Evolutionary conservation across 345 rosid species (phyloP).

Genomic region (Iberis pinnata): DNA sequence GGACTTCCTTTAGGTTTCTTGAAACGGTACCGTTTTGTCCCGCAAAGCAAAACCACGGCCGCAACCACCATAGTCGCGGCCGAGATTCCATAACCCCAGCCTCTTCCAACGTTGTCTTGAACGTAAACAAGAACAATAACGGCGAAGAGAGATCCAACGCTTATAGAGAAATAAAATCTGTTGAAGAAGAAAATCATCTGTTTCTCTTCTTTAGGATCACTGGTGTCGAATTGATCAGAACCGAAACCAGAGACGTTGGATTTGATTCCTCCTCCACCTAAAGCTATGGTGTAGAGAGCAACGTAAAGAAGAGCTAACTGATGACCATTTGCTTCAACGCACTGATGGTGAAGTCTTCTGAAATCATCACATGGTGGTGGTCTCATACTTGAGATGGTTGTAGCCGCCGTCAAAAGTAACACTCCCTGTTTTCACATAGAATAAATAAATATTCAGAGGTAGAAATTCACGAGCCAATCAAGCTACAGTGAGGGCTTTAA

Average conservation of each 20-base stretch:
- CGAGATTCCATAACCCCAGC: slow-evolving; percentile 86
- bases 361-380: slow-evolving; percentile 65
- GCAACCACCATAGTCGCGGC: slow-evolving; percentile 77
- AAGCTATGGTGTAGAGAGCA: slow-evolving; percentile 71
- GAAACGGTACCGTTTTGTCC: slow-evolving; percentile 60
- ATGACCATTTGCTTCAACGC: slow-evolving; percentile 59
- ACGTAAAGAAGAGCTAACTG: slow-evolving; percentile 68
- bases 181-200: slow-evolving; percentile 74
- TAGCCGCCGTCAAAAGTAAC: slow-evolving; percentile 49
- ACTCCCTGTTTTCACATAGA: slow-evolving; percentile 64
- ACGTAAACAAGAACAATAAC: slow-evolving; percentile 69
- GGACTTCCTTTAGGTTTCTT: slow-evolving; percentile 82
- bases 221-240: slow-evolving; percentile 71
- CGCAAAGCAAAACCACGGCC: slow-evolving; percentile 46
- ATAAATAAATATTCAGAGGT: neutral
- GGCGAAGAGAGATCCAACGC: slow-evolving; percentile 73
- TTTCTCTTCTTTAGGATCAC: slow-evolving; percentile 77
- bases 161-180: slow-evolving; percentile 60
- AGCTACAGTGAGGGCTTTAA: no score
- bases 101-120: slow-evolving; percentile 88
- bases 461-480: no score
- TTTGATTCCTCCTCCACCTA: slow-evolving; percentile 87
- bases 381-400: slow-evolving; percentile 65
- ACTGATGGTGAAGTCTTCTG: slow-evolving; percentile 47
- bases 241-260: slow-evolving; percentile 91